Evolutionary conservation across 148 eudicot species (phyloP), one percentile per base, ranked within the genome.

Genomic region (Beta vulgaris): DNA sequence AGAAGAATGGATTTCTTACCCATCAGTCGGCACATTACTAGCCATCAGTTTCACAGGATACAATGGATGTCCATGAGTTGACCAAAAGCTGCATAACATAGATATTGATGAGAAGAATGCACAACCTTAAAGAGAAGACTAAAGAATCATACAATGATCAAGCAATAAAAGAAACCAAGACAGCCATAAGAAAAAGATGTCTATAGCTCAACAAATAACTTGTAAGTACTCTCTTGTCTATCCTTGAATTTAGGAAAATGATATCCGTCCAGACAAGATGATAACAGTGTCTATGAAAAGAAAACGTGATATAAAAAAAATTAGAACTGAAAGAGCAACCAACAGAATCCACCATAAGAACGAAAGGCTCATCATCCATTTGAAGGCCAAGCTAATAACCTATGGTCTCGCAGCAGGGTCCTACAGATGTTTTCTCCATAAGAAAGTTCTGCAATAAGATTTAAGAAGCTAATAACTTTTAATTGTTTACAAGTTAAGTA

Each of bases 81-180:
- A 66, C 96, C 85, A 85, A 85, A 90, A 90, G 36, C 96, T 90
- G 82, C 79, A 78, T 14, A 44, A 73, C 42, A 14, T 60, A 61
- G 69, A 48, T 37, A 64, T 44, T 44, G 15, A 37, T 51, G 46
- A 78, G 69, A 35, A 18, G 13, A 37, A 46, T 23, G 53, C 37
- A 54, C n/a, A 49, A 36, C 71, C 66, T 53, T 32, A 35, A 34
- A 40, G 19, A 46, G 3, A 66, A 26, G 58, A 29, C 34, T 1
- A 42, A 59, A 40, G 2, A 54, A 40, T 4, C n/a, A 35, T 29
- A 39, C 25, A 18, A 61, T 6, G 37, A 42, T 43, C 42, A 61
- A 43, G 55, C 26, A 18, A 9, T 15, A 32, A 21, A 59, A 48
- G 2, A 64, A n/a, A 64, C 9, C 6, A 28, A 39, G 7, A 51